A percentile compares a stretch with the other conserved stretches of the same genome.
These are phyloP conservation scores for Microascus cirrosus DNA, from an alignment of 2,329 filamentous ascomycete species.

Conservation along the genomic window DNA sequence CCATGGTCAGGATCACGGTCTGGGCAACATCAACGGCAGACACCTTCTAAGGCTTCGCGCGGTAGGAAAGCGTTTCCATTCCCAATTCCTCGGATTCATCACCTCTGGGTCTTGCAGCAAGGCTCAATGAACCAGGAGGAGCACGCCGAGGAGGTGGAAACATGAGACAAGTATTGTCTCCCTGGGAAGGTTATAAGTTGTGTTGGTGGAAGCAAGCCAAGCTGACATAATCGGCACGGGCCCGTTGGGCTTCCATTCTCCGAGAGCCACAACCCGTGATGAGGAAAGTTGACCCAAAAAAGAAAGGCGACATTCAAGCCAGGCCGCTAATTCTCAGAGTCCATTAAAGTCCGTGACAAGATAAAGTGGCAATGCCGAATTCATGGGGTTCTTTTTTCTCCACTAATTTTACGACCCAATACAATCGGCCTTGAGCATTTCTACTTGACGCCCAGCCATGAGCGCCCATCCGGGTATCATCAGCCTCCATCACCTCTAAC, in stretches of 20 bases:
- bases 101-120: neutral
- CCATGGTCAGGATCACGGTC: neutral
- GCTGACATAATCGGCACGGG: too few relatives aligned
- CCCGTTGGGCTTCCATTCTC: too few relatives aligned
- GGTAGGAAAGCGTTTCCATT: neutral
- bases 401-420: neutral
- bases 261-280: too few relatives aligned
- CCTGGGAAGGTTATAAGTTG: too few relatives aligned
- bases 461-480: neutral
- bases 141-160: neutral
- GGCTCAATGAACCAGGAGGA: neutral
- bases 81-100: neutral
- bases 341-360: neutral
- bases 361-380: neutral
- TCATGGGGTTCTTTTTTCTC: too few relatives aligned
- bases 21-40: conserved; percentile 1
- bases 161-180: neutral
- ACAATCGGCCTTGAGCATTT: neutral
- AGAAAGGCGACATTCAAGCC: too few relatives aligned
- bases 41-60: neutral
- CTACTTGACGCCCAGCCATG: neutral
- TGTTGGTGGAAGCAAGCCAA: too few relatives aligned
- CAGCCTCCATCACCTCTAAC: neutral
- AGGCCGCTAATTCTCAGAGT: neutral
- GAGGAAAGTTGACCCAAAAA: too few relatives aligned